Conservation (phyloP, 163 green algal genomes). For the Volvox carteri region DNA sequence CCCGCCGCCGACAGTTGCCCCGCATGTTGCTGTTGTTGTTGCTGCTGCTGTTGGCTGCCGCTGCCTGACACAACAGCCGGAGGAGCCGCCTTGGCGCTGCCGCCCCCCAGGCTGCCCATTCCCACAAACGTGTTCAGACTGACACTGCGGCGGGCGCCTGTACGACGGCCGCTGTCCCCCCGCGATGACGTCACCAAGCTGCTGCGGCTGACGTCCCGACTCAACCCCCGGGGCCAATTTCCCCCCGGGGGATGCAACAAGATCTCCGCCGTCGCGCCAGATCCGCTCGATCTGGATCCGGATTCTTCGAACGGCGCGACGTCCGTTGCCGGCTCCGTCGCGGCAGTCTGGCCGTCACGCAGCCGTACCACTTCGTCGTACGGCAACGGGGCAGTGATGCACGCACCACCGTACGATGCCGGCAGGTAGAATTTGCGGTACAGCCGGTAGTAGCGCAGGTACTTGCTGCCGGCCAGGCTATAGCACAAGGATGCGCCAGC, state of each 20-base stretch:
- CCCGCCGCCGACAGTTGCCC: no score
- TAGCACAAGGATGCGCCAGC: not conserved
- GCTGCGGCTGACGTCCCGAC: not conserved
- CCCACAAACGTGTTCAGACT: conserved; percentile 19
- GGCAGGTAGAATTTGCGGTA: conserved; percentile 38
- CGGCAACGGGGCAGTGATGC: not conserved
- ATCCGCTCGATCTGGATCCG: not conserved
- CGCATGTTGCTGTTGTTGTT: no score
- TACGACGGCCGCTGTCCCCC: not conserved
- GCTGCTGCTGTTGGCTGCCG: not conserved
- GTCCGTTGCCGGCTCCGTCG: not conserved
- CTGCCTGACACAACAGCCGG: not conserved
- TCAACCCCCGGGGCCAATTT: not conserved
- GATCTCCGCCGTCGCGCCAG: not conserved
- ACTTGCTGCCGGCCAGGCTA: not conserved
- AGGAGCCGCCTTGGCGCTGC: no score
- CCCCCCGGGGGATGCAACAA: no score
- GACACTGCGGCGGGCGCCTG: conserved; percentile 20
- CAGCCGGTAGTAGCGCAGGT: conserved; percentile 24
- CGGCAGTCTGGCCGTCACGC: not conserved
- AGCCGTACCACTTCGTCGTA: not conserved
- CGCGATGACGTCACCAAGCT: not conserved
- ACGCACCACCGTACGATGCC: conserved; percentile 7
- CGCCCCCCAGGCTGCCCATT: no score
- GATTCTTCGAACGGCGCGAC: no score